phyloP scores from a whole-genome alignment of 176 grass and related monocot genomes.

The Oryza brachyantha region DNA sequence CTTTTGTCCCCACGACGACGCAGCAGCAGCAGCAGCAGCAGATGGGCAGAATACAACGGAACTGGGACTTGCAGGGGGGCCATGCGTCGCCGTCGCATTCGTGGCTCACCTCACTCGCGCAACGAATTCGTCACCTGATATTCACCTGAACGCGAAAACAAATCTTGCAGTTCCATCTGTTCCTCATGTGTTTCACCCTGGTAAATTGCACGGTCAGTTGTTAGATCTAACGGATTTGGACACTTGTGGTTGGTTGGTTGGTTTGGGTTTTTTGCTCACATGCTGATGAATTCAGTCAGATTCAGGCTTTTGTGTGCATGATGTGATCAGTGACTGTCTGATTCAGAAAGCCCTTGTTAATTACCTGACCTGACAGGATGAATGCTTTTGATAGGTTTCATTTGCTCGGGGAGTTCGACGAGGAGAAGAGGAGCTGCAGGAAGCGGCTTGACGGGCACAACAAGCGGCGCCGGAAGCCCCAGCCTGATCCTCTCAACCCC shows the following conservation, averaged over 20 bases:
- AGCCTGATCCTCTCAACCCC: conserved; percentile 60
- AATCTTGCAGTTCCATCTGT: background rate
- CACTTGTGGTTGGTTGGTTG: background rate
- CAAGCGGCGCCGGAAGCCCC: conserved; percentile 72
- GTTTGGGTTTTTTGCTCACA: background rate
- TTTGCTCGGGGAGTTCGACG: conserved; percentile 77
- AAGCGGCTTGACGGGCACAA: conserved; percentile 87
- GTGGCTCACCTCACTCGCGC: background rate
- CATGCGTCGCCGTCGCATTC: conserved; percentile 34
- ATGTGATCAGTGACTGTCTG: background rate
- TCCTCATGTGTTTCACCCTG: background rate
- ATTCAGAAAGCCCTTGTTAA: background rate
- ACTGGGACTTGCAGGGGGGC: conserved; percentile 34
- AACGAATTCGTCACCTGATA: background rate
- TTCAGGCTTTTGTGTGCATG: background rate
- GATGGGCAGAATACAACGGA: background rate
- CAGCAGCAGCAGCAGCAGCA: background rate
- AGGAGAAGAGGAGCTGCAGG: conserved; percentile 82
- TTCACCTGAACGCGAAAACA: background rate
- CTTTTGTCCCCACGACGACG: conserved; percentile 24
- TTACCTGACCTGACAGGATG: background rate
- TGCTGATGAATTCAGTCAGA: background rate
- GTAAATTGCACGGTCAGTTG: background rate
- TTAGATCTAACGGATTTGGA: background rate
- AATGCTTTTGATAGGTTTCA: conserved; percentile 62